These are phyloP conservation scores for Rhizopus arrhizus DNA, from an alignment of 371 early-diverging fungal genomes.

Conservation along the genomic window DNA sequence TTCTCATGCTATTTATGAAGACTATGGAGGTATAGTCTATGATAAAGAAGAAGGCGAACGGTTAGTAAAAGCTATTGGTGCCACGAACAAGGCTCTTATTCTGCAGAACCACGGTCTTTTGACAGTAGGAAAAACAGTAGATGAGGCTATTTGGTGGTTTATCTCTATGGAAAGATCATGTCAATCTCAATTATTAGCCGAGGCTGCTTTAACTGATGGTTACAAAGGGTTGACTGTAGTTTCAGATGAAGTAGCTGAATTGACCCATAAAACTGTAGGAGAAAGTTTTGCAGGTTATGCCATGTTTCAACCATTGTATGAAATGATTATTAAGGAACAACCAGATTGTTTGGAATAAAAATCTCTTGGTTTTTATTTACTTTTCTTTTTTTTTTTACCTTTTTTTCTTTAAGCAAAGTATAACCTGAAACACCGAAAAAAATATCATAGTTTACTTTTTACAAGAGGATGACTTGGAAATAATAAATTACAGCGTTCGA, in stretches of 20 bases:
- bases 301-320: constrained; percentile 62
- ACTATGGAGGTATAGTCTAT: constrained; percentile 59
- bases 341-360: constrained; percentile 54
- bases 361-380: not conserved
- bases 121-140: constrained; percentile 57
- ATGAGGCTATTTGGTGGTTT: constrained; percentile 64
- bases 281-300: constrained; percentile 48
- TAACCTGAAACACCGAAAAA: no score
- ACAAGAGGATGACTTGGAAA: no score
- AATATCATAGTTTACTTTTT: no score
- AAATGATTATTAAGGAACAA: constrained; percentile 56
- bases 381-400: not conserved
- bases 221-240: constrained; percentile 44
- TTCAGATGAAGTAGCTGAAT: constrained; percentile 44
- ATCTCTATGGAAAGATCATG: constrained; percentile 60
- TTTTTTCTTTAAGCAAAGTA: not conserved
- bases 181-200: constrained; percentile 60
- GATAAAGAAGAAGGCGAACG: constrained; percentile 56
- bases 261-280: constrained; percentile 41
- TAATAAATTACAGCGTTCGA: no score
- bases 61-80: constrained; percentile 50
- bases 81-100: constrained; percentile 53
- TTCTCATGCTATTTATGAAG: constrained; percentile 49
- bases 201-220: constrained; percentile 47
- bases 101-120: constrained; percentile 65